Conservation (phyloP, 495 filamentous ascomycete species). For the Trichoderma asperelloides region DNA sequence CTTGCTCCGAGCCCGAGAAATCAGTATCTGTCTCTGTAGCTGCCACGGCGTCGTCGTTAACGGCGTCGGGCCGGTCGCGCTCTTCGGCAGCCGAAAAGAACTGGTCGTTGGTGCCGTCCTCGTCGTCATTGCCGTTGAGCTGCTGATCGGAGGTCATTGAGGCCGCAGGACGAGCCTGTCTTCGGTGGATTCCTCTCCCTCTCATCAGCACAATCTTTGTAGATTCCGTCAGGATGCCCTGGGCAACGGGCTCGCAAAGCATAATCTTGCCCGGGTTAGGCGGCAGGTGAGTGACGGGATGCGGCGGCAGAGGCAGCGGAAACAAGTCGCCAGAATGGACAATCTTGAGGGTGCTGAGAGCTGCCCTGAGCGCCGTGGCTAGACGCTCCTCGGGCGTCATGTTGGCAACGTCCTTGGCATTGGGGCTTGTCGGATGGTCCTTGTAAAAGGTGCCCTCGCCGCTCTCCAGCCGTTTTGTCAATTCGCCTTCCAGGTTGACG, state of each 20-base stretch:
- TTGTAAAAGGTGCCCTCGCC: constrained; percentile 48
- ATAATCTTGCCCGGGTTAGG: constrained; percentile 75
- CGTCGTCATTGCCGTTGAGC: constrained; percentile 53
- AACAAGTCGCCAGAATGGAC: constrained; percentile 80
- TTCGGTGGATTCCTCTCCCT: constrained; percentile 41
- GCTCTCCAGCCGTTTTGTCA: constrained; percentile 46
- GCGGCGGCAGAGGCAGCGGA: constrained; percentile 71
- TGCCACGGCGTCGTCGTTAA: constrained; percentile 35
- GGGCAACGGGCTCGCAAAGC: constrained; percentile 68
- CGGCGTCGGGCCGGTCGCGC: constrained; percentile 33
- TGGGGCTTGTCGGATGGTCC: constrained; percentile 29
- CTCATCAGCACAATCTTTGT: constrained; percentile 62
- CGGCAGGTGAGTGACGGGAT: constrained; percentile 79
- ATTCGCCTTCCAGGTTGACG: constrained; percentile 73
- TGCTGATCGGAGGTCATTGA: constrained; percentile 30
- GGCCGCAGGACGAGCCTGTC: constrained; percentile 21
- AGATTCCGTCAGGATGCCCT: constrained; percentile 64
- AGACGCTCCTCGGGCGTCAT: constrained; percentile 52
- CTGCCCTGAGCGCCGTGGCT: constrained; percentile 67
- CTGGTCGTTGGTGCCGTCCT: constrained; percentile 75
- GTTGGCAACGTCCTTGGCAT: constrained; percentile 19
- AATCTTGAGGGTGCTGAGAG: constrained; percentile 59
- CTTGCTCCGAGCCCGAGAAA: constrained; percentile 47
- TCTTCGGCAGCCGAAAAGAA: constrained; percentile 86
- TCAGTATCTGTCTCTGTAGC: constrained; percentile 56